phyloP scores from a whole-genome alignment of 495 filamentous ascomycete species.

The Echria macrotheca region DNA sequence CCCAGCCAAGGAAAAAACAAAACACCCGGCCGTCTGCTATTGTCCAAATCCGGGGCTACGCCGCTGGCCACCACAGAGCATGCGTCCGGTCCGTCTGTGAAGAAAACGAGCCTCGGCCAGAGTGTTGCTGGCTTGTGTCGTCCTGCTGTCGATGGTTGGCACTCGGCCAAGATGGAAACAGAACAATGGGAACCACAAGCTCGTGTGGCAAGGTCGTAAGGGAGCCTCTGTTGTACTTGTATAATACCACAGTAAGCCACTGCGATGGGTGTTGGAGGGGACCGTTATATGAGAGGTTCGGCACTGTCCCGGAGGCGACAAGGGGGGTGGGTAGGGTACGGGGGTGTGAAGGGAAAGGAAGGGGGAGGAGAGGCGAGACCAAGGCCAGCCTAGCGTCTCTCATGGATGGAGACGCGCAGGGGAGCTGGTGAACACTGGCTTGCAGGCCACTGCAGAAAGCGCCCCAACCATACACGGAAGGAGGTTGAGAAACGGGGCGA shows the following conservation, averaged over 20 bases:
- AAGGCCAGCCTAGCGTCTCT: constrained; percentile 39
- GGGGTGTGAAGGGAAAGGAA: constrained; percentile 20
- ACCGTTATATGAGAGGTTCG: constrained; percentile 47
- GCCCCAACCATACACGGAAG: constrained; percentile 51
- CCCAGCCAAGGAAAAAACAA: too few relatives aligned
- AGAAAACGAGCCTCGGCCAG: too few relatives aligned
- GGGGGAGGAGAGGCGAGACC: constrained; percentile 30
- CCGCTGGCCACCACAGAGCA: too few relatives aligned
- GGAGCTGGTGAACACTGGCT: constrained; percentile 35
- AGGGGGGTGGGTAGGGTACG: constrained; percentile 21
- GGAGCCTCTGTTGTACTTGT: constrained; percentile 42
- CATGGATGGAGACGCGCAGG: constrained; percentile 33
- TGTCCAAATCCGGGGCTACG: too few relatives aligned
- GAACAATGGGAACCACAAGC: constrained; percentile 29
- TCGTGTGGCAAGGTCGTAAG: constrained; percentile 38
- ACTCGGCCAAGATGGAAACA: constrained; percentile 11
- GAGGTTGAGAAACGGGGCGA: constrained; percentile 45
- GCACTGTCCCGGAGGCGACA: constrained; percentile 42
- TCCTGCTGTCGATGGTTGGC: not conserved
- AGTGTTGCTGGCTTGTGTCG: not conserved
- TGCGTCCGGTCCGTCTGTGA: too few relatives aligned
- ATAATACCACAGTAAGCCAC: constrained; percentile 41
- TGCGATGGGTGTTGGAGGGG: constrained; percentile 41
- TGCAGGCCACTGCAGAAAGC: constrained; percentile 40
- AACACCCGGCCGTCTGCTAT: too few relatives aligned